phyloP scores from a whole-genome alignment of 352 stramenopile genomes.

The Pythium scleroteichum region DNA sequence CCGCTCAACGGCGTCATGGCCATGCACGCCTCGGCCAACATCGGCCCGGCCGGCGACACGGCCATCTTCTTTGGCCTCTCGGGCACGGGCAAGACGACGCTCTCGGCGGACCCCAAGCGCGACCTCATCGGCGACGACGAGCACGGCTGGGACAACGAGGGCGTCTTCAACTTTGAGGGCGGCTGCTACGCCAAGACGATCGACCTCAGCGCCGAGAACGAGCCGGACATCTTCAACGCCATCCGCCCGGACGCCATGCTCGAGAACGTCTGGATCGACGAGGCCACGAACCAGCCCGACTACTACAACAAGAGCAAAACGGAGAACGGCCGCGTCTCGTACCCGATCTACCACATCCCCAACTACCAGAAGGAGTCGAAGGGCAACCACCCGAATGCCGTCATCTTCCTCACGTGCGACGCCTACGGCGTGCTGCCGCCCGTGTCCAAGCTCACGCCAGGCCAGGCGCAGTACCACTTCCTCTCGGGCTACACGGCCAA shows the following conservation, averaged over 20 bases:
- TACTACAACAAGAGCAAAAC: constrained; percentile 64
- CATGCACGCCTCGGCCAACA: constrained; percentile 67
- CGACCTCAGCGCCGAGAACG: constrained; percentile 91
- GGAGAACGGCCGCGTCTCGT: constrained; percentile 56
- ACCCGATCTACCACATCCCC: constrained; percentile 60
- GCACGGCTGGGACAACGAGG: constrained; percentile 65
- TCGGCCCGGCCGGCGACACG: constrained; percentile 45
- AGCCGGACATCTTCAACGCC: constrained; percentile 93
- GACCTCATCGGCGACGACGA: constrained; percentile 95
- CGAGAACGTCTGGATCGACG: constrained; percentile 57
- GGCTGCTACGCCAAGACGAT: constrained; percentile 98
- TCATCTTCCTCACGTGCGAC: constrained; percentile 97
- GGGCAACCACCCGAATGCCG: constrained; percentile 71
- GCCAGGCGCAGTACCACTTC: constrained; percentile 97
- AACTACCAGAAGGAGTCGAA: constrained; percentile 47
- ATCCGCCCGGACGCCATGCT: constrained; percentile 52
- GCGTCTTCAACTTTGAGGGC: constrained; percentile 98
- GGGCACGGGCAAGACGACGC: constrained; percentile 92
- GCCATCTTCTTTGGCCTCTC: constrained; percentile 60
- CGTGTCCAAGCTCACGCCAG: constrained; percentile 90
- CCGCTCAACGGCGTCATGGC: constrained; percentile 61
- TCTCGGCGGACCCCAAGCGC: constrained; percentile 85
- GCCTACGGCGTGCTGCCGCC: constrained; percentile 95
- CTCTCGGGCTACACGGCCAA: constrained; percentile 60
- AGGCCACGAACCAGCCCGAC: constrained; percentile 43